Evolutionary conservation across 768 basidiomycete species (phyloP), one percentile per base, ranked within the genome.

Genomic region (Rubroboletus pulcherrimus): DNA sequence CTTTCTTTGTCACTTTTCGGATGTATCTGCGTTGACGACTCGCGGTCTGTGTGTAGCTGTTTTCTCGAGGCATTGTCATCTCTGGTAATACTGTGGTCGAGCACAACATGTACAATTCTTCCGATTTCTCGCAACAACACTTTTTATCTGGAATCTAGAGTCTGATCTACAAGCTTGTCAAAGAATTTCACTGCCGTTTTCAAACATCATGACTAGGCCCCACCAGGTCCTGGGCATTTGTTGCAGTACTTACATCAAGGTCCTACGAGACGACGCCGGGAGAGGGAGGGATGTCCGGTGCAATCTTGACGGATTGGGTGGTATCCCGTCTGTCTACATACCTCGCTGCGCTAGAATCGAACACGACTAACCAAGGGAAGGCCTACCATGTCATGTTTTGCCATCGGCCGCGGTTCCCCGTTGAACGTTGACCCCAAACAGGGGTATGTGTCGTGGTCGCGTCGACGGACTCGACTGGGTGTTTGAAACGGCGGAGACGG

Each of bases 21-120:
- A 31, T 21, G 4, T 12, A 7, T 82, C 81, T 26, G 26, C 26
- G 26, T 26, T 26, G 3, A 26, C 5, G 26, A 26, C 26, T 26
- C 21, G 2, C 21, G 21, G 21, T 21, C 21, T 21, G 2, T 21
- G 21, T 21, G 21, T 21, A 21, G 21, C 21, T 21, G 21, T 21
- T 21, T 21, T 21, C 21, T 21, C 21, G 21, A 21, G 21, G 21
- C 21, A 21, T 21, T 21, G 21, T 21, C 21, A 21, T 21, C 21
- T 21, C 21, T 21, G 21, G 21, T 21, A 21, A 21, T 21, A 21
- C 21, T 21, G 21, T 21, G 21, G 21, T 21, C 21, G 21, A 21
- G 21, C 21, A 21, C 21, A 2, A 21, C 21, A 21, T 21, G 21
- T 21, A 21, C 21, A 21, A 21, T 21, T 21, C 21, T 21, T 21